A percentile compares a stretch with the other conserved stretches of the same genome.
phyloP scores from a whole-genome alignment of 148 eudicot genomes.

The Spergularia bocconei region DNA sequence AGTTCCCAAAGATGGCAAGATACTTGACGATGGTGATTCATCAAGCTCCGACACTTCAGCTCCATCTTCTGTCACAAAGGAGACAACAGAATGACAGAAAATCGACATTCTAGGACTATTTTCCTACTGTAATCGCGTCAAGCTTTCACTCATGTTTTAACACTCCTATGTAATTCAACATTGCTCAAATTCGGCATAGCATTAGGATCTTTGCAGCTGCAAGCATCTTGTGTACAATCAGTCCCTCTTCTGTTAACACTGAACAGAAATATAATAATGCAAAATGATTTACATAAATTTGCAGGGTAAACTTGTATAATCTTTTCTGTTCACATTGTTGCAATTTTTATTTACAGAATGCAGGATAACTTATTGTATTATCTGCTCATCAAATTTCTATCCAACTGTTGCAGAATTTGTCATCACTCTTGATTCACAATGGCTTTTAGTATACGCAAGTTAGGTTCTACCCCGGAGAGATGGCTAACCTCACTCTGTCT shows the following conservation, averaged over 20 bases:
- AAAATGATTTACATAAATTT: neutral
- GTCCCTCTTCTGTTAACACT: neutral
- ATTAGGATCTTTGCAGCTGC: constrained; percentile 1
- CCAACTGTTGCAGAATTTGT: neutral
- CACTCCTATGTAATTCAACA: neutral
- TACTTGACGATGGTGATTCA: constrained; percentile 47
- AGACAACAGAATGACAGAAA: neutral
- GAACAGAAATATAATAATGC: neutral
- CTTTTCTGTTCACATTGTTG: neutral
- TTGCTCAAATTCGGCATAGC: neutral
- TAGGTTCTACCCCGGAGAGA: too few relatives aligned
- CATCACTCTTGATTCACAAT: neutral
- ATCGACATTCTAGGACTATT: neutral
- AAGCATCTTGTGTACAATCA: neutral
- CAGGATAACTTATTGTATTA: neutral
- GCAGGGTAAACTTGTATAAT: neutral
- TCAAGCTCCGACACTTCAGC: constrained; percentile 3
- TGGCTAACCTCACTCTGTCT: too few relatives aligned
- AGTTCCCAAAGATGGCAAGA: constrained; percentile 79
- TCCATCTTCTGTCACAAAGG: constrained; percentile 16
- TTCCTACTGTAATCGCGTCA: neutral
- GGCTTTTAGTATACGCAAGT: neutral
- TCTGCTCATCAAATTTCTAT: neutral
- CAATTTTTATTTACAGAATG: neutral
- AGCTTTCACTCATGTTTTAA: neutral